Conservation (phyloP, 2,329 filamentous ascomycete species). For the Hymenoscyphus albidus region DNA sequence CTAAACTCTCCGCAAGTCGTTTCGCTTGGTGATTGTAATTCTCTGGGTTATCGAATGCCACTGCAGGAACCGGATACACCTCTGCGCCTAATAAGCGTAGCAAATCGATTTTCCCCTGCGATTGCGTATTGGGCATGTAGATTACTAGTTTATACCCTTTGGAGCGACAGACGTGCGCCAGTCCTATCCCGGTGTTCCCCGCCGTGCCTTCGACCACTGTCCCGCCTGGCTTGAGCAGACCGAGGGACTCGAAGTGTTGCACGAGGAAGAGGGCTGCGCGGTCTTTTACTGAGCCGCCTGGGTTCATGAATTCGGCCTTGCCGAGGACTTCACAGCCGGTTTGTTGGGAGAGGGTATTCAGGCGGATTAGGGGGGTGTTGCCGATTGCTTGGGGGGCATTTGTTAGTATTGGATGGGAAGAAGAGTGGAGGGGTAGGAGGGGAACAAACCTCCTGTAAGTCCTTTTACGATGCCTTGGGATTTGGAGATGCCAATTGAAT, state of each 20-base stretch:
- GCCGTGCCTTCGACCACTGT: slow-evolving; percentile 97
- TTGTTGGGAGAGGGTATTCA: slow-evolving; percentile 82
- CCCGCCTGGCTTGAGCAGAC: slow-evolving; percentile 76
- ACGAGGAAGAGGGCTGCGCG: slow-evolving; percentile 93
- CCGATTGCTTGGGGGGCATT: slow-evolving; percentile 68
- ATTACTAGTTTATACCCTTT: slow-evolving; percentile 94
- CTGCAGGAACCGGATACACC: slow-evolving; percentile 92
- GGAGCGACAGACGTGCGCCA: slow-evolving; percentile 91
- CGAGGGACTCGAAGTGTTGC: slow-evolving; percentile 85
- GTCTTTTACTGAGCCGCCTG: slow-evolving; percentile 93
- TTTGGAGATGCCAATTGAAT: slow-evolving; percentile 60
- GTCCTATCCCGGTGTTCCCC: slow-evolving; percentile 95
- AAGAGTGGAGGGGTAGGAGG: background rate
- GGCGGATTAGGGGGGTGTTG: slow-evolving; percentile 89
- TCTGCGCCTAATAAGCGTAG: slow-evolving; percentile 87
- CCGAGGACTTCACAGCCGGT: slow-evolving; percentile 93
- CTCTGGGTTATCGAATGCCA: slow-evolving; percentile 88
- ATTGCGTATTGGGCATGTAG: slow-evolving; percentile 99
- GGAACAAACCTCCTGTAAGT: slow-evolving; percentile 59
- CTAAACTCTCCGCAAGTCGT: slow-evolving; percentile 78
- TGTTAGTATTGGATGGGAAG: slow-evolving; percentile 14
- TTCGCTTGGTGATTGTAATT: slow-evolving; percentile 98
- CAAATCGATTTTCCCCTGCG: slow-evolving; percentile 95
- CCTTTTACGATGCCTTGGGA: slow-evolving; percentile 64
- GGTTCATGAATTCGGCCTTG: slow-evolving; percentile 99